Percentiles rank a stretch among this genome's conserved stretches.
Evolutionary conservation across 352 stramenopile genomes (phyloP).

Genomic region (Globisporangium echinulatum): DNA sequence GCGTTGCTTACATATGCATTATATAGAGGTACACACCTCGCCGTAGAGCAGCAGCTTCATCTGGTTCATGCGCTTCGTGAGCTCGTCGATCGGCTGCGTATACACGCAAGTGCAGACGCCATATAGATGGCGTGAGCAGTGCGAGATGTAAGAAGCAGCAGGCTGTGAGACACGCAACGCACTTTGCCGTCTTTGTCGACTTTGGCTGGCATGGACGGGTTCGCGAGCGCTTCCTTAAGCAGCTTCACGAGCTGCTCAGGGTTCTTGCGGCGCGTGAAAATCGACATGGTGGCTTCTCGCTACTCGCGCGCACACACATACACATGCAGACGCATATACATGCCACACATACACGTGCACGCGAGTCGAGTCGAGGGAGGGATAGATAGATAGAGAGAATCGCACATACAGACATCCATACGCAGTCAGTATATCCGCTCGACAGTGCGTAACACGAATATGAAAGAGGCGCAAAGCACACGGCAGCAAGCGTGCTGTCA

Average conservation of each 20-base stretch:
- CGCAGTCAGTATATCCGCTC: too few species aligned
- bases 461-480: too few species aligned
- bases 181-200: slow-evolving; percentile 45
- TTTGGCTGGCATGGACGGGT: slow-evolving; percentile 41
- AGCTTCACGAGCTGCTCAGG: slow-evolving; percentile 79
- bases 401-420: too few species aligned
- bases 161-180: not conserved
- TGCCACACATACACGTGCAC: too few species aligned
- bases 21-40: slow-evolving; percentile 28
- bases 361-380: too few species aligned
- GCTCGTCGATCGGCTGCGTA: slow-evolving; percentile 38
- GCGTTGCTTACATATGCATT: too few species aligned
- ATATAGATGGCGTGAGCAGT: not conserved
- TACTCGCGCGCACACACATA: too few species aligned
- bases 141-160: too few species aligned
- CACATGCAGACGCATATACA: too few species aligned
- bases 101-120: not conserved
- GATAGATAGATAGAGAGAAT: too few species aligned
- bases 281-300: slow-evolving; percentile 30
- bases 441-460: too few species aligned
- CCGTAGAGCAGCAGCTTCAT: slow-evolving; percentile 84
- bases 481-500: too few species aligned
- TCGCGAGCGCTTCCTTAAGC: slow-evolving; percentile 62
- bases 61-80: slow-evolving; percentile 79
- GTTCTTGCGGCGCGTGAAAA: slow-evolving; percentile 75